Conservation (phyloP, 2,329 filamentous ascomycete species). For the Paracoccidioides lutzii region DNA sequence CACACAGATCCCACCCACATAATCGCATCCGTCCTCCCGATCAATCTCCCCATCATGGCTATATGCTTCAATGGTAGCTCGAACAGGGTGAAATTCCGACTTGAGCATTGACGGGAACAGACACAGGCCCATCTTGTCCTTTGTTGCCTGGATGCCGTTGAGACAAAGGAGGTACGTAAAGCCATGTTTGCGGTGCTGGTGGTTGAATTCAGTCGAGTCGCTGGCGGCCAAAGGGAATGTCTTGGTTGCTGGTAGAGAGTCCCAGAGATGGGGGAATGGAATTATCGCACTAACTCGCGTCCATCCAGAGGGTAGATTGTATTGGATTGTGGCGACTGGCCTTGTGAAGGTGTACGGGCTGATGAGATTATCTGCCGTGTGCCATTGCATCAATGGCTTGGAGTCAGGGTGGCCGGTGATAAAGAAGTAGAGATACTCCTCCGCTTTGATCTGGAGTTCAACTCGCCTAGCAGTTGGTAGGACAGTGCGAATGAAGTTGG, state of each 20-base stretch:
- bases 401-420: not conserved
- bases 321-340: not conserved
- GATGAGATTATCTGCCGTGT: not conserved
- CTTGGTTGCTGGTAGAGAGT: not conserved
- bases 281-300: not conserved
- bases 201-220: not conserved
- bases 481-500: not conserved
- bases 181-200: not conserved
- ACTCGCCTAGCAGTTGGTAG: not conserved
- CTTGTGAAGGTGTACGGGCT: not conserved
- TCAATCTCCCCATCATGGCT: not conserved
- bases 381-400: constrained; percentile 1
- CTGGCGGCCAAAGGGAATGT: not conserved
- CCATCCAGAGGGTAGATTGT: not conserved
- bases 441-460: not conserved
- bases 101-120: not conserved
- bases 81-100: not conserved
- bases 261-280: not conserved
- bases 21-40: not conserved
- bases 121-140: not conserved
- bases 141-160: not conserved
- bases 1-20: not conserved
- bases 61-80: not conserved
- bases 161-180: not conserved
- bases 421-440: not conserved